Percentiles rank a stretch among this genome's conserved stretches.
phyloP scores from a whole-genome alignment of 257 asterid species.

The Scutellaria minor region DNA sequence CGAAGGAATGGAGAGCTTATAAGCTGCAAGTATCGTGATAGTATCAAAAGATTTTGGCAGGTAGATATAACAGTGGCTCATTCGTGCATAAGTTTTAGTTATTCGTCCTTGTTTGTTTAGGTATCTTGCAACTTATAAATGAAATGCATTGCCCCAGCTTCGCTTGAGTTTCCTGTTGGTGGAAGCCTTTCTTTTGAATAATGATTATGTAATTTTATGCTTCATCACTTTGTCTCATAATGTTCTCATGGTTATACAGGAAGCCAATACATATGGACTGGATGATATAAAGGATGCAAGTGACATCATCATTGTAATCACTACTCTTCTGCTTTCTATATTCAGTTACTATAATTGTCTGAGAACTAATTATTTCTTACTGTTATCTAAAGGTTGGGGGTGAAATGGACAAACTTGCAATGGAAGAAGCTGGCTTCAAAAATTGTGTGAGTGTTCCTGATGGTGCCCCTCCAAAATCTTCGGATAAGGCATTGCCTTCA shows the following conservation, averaged over 20 bases:
- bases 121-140: slow-evolving; percentile 2
- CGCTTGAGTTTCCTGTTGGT: slow-evolving; percentile 1
- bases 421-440: slow-evolving; percentile 98
- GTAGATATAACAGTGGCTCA: slow-evolving; percentile 38
- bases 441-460: slow-evolving; percentile 97
- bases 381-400: slow-evolving; percentile 79
- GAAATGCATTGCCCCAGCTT: not conserved
- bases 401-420: slow-evolving; percentile 98
- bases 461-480: slow-evolving; percentile 89
- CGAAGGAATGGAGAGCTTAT: slow-evolving; percentile 71
- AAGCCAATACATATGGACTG: slow-evolving; percentile 82
- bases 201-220: slow-evolving; percentile 14
- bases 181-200: not conserved
- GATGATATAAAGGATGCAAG: slow-evolving; percentile 86
- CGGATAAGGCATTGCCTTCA: slow-evolving; percentile 71
- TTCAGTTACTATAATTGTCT: slow-evolving; percentile 31
- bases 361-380: slow-evolving; percentile 27
- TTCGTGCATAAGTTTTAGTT: slow-evolving; percentile 22
- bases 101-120: not conserved
- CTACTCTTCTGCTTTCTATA: slow-evolving; percentile 35
- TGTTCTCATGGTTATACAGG: slow-evolving; percentile 57
- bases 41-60: slow-evolving; percentile 80
- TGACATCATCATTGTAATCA: slow-evolving; percentile 83
- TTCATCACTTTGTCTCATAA: slow-evolving; percentile 32
- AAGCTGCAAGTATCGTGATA: slow-evolving; percentile 90